Evolutionary conservation across 2,329 filamentous ascomycete species (phyloP), one percentile per base, ranked within the genome.

Genomic region (Curvularia sp.): DNA sequence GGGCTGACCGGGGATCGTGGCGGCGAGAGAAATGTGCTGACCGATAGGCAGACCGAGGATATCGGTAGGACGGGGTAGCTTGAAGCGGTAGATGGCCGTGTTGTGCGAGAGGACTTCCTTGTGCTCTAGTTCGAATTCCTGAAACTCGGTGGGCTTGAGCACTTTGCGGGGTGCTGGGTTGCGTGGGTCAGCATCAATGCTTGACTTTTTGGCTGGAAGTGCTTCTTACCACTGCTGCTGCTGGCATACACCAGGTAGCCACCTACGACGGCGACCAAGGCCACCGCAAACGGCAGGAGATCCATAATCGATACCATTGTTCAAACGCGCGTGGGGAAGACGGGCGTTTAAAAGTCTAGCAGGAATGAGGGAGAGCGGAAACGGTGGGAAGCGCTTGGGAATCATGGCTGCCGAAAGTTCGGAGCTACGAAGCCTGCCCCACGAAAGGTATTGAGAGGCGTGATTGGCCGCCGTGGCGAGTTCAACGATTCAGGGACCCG

Each of bases 61-160:
- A 68, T 91, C 87, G 70, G 83, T 89, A 41, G 88, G 82, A 51
- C 84, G 84, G 57, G 93, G 93, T 41, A 99, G 91, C 65, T 86
- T 85, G 83, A 98, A 97, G 74, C 95, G 93, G 85, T 98, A 99
- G 82, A 99, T 97, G 79, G 94, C 93, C 60, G 96, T 94, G 84
- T 99, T 99, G 87, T 98, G 95, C 31, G 94, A 97, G 73, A 98
- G 89, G 66, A 96, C 86, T 13, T 89, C 98, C 87, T 97, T 98
- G 80, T 98, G 92, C 79, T 90, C 89, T 70, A 99, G 89, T 77
- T 92, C 89, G 76, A 97, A 97, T 58, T 96, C 87, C 78, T 97
- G 93, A 86, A 97, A 97, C 50, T 85, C 84, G 68, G 89, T 88
- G 31, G 93, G 92, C 82, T 94, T 94, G 69, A 99, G 86, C 65